Conservation (phyloP, 305 asterid genomes). For the Fraxinus paxiana region DNA sequence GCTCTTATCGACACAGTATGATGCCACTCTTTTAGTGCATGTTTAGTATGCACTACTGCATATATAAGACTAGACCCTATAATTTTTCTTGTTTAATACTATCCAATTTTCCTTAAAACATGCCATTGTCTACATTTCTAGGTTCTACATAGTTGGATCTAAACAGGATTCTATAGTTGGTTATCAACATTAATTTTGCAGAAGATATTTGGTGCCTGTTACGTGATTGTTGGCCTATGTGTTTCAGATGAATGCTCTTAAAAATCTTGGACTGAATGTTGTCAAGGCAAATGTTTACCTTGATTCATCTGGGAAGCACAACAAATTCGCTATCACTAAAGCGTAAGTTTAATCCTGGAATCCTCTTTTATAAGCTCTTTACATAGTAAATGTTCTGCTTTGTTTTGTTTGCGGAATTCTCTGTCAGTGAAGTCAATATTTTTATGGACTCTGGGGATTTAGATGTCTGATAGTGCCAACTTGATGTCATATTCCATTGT, state of each 20-base stretch:
- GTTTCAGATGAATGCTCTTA: conserved; percentile 78
- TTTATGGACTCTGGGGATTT: background rate
- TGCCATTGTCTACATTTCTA: background rate
- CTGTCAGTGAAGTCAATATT: background rate
- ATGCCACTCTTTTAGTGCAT: background rate
- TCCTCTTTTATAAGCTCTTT: conserved; percentile 2
- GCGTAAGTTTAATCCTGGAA: conserved; percentile 49
- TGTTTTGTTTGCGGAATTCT: conserved; percentile 2
- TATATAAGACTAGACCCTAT: background rate
- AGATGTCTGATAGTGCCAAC: background rate
- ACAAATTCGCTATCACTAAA: conserved; percentile 78
- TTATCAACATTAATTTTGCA: background rate
- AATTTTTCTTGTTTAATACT: background rate
- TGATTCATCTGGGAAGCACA: conserved; percentile 95
- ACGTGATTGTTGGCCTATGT: conserved; percentile 29
- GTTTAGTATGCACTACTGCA: background rate
- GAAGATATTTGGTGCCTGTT: conserved; percentile 17
- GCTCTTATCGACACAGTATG: conserved; percentile 88
- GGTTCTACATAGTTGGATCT: background rate
- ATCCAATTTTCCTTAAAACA: background rate
- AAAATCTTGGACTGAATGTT: conserved; percentile 82
- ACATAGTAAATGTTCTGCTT: conserved; percentile 6
- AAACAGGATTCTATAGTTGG: background rate
- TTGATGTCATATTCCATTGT: background rate
- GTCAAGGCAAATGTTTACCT: conserved; percentile 88